These are phyloP conservation scores for Lachancea lanzarotensis DNA, from an alignment of 805 yeast genomes.

Conservation along the genomic window DNA sequence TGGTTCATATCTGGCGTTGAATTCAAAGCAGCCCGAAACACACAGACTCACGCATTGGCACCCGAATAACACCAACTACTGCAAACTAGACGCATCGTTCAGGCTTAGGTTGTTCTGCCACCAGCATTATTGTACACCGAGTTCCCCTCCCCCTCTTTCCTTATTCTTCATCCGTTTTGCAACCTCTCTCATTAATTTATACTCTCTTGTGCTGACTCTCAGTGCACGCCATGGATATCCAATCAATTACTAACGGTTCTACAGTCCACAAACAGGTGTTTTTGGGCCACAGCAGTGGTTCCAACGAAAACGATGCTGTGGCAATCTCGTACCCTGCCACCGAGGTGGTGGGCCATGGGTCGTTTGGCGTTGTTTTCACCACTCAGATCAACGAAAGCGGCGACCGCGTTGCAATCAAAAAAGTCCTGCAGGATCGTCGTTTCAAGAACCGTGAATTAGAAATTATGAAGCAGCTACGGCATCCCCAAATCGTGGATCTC, in stretches of 20 bases:
- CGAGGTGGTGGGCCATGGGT: slow-evolving; percentile 95
- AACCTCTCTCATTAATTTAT: background rate
- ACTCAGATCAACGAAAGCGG: slow-evolving; percentile 69
- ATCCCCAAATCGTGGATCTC: slow-evolving; percentile 81
- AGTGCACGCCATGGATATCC: slow-evolving; percentile 5
- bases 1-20: too few species aligned
- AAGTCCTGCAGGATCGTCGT: slow-evolving; percentile 92
- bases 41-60: too few species aligned
- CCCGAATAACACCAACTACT: too few species aligned
- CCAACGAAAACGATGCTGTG: slow-evolving; percentile 10
- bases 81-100: too few species aligned
- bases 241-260: slow-evolving; percentile 19
- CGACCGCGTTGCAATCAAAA: slow-evolving; percentile 84
- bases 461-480: slow-evolving; percentile 85
- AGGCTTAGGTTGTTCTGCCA: too few species aligned
- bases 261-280: slow-evolving; percentile 30
- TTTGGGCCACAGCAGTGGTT: slow-evolving; percentile 14
- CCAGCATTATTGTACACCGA: too few species aligned
- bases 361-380: slow-evolving; percentile 97
- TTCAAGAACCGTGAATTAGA: slow-evolving; percentile 93
- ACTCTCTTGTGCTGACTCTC: background rate
- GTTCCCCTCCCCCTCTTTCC: too few species aligned
- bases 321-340: slow-evolving; percentile 72
- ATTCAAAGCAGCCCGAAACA: too few species aligned
- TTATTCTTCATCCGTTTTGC: too few species aligned